Base-by-base conservation (phyloP, 139 green algal genomes). In the Ulvella scutata region DNA sequence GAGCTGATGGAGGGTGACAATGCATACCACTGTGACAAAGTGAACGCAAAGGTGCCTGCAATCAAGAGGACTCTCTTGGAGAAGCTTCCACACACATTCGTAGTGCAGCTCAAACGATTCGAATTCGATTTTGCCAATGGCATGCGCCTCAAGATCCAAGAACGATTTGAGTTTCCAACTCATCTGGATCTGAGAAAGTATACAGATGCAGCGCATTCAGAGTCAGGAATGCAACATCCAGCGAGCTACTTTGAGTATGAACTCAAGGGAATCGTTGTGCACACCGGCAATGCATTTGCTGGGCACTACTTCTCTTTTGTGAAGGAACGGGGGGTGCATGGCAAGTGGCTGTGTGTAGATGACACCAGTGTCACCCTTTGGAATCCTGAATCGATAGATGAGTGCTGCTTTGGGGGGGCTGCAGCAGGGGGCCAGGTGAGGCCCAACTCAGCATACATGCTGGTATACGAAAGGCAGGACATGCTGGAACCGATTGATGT, bases 291-390 rank as follows among this genome's bases (percentile, higher is more conserved):
- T 9, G 92, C 91, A 0, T 95, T 96, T 85, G 91, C 88, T 1
- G 93, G 93, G 1, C 93, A 98, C 80, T 98, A 98, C 82, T 98
- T 97, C 79, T 91, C 88, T 17, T 97, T 90, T 82, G 93, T 95
- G 62, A 87, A 89, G 78, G 90, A 94, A 75, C 74, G 88, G 33
- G 60, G 29, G 26, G 17, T 17, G 33, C 4, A 76, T 4, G 85
- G 82, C 60, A 43, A 72, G 23, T 97, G 92, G 92, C 87, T 86
- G 51, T 79, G 73, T 29, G 97, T 97, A 75, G 93, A 97, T 76
- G 93, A 98, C 87, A 87, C 82, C 29, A 37, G 29, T 3, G 92
- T 98, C 13, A 82, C 82, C 3, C 77, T 81, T 4, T 98, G 91
- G 86, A 86, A 93, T 77, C 34, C 85, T 0, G 26, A 20, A 1